A percentile compares a stretch with the other conserved stretches of the same genome.
These are phyloP conservation scores for Debaryomyces robertsiae DNA, from an alignment of 1,139 yeast species.

Conservation along the genomic window DNA sequence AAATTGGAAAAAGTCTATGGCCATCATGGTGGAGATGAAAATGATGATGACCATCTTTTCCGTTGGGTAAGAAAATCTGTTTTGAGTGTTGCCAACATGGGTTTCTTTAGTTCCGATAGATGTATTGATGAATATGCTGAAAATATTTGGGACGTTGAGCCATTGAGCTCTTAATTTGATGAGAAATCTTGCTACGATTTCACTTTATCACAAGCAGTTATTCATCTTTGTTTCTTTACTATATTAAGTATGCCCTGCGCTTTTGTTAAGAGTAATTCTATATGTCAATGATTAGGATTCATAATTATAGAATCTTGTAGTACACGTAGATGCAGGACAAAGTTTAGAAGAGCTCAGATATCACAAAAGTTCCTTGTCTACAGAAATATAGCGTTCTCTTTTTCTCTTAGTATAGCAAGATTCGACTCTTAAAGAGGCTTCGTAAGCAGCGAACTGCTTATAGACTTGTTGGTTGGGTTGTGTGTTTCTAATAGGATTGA, in stretches of 20 bases:
- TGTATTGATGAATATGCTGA: slow-evolving; percentile 93
- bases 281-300: no score
- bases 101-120: slow-evolving; percentile 89
- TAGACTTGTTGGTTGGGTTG: not conserved
- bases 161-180: slow-evolving; percentile 37
- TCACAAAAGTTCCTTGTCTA: not conserved
- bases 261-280: no score
- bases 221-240: no score
- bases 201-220: no score
- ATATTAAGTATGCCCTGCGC: no score
- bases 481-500: not conserved
- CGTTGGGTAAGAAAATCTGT: slow-evolving; percentile 80
- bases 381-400: not conserved
- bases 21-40: slow-evolving; percentile 44
- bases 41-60: slow-evolving; percentile 55
- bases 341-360: slow-evolving; percentile 1
- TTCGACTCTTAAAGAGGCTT: slow-evolving; percentile 1
- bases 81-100: slow-evolving; percentile 86
- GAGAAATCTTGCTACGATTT: no score
- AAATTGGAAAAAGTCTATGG: slow-evolving; percentile 74
- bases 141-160: slow-evolving; percentile 89
- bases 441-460: not conserved
- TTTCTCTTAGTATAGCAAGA: not conserved
- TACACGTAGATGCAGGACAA: slow-evolving; percentile 5
- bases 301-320: no score